These are phyloP conservation scores for Hypoxylon cercidicola DNA, from an alignment of 495 filamentous ascomycete species.

Conservation along the genomic window DNA sequence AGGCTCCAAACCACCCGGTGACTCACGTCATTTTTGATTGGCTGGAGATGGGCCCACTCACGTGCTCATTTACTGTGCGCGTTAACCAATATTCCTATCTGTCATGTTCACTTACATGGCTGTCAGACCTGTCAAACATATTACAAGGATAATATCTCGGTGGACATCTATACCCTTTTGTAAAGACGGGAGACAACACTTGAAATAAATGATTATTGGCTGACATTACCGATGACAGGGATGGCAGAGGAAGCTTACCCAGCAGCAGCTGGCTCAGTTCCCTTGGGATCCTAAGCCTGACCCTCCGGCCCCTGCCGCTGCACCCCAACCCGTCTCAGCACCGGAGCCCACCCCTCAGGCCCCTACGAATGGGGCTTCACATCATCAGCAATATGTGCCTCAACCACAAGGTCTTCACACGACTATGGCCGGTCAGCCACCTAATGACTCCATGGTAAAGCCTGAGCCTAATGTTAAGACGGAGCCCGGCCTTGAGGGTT, in stretches of 20 bases:
- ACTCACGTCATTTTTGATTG: conserved; percentile 45
- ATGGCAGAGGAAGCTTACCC: conserved; percentile 92
- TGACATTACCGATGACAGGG: conserved; percentile 64
- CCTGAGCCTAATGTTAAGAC: conserved; percentile 63
- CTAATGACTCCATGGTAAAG: conserved; percentile 71
- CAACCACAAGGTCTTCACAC: conserved; percentile 49
- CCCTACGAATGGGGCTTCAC: conserved; percentile 43
- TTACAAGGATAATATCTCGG: conserved; percentile 12
- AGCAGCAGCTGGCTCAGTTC: conserved; percentile 83
- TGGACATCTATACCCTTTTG: background rate
- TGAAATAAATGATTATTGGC: conserved; percentile 29
- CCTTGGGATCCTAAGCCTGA: conserved; percentile 90
- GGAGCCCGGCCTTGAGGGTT: conserved; percentile 49
- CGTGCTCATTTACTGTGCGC: conserved; percentile 47
- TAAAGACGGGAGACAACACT: background rate
- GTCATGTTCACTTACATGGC: conserved; percentile 1
- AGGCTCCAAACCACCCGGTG: conserved; percentile 40
- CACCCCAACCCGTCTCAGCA: conserved; percentile 40
- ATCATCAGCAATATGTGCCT: conserved; percentile 52
- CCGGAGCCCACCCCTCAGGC: conserved; percentile 45
- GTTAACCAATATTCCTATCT: conserved; percentile 23
- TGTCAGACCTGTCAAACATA: conserved; percentile 15
- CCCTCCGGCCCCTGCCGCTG: conserved; percentile 54
- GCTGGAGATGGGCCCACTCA: conserved; percentile 34
- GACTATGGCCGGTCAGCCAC: conserved; percentile 51